phyloP scores from a whole-genome alignment of 441 rosid genomes.

The Jatropha multifida region DNA sequence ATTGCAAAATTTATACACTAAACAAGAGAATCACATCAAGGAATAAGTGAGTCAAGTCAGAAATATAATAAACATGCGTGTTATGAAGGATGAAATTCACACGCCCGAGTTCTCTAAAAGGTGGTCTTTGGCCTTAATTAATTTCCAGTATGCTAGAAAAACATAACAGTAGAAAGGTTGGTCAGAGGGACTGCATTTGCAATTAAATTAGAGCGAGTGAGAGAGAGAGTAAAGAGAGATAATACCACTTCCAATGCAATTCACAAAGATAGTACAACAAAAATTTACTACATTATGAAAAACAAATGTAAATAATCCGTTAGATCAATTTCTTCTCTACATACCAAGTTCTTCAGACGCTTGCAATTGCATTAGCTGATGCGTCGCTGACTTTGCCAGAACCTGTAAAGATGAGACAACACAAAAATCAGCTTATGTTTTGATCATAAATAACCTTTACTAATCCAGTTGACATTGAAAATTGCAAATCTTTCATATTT shows the following conservation, averaged over 20 bases:
- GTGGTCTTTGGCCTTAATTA: not conserved
- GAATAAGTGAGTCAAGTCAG: no score
- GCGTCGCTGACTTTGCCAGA: constrained; percentile 19
- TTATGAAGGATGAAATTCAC: not conserved
- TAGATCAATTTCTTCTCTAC: not conserved
- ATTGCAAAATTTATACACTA: no score
- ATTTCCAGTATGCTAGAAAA: not conserved
- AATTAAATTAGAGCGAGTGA: not conserved
- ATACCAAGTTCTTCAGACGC: constrained; percentile 22
- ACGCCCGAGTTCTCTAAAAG: not conserved
- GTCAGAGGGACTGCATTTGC: not conserved
- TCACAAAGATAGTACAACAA: not conserved
- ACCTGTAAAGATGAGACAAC: constrained; percentile 25
- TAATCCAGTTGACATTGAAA: not conserved
- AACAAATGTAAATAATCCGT: not conserved
- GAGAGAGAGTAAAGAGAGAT: not conserved
- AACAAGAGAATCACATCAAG: no score
- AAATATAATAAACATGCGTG: not conserved
- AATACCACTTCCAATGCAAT: not conserved
- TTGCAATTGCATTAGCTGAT: constrained; percentile 19
- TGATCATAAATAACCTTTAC: not conserved
- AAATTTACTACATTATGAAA: constrained; percentile 10
- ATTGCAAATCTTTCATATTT: not conserved
- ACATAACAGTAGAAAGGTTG: not conserved
- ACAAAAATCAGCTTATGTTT: not conserved